These are phyloP conservation scores for Byssothecium circinans DNA, from an alignment of 2,329 filamentous ascomycete genomes.

Conservation along the genomic window DNA sequence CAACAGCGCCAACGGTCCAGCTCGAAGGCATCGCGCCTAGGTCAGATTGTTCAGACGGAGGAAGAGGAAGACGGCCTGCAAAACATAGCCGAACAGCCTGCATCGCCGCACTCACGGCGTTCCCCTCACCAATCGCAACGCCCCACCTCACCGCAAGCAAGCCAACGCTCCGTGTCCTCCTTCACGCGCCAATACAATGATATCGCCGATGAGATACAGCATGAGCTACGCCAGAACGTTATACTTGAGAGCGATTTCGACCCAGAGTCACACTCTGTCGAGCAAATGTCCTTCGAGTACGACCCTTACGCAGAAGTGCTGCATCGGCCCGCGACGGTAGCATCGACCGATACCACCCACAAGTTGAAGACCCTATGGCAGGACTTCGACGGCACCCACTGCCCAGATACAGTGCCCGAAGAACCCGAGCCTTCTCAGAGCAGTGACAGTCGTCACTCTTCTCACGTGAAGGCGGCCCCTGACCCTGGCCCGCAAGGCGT, in stretches of 20 bases:
- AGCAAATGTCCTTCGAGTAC: constrained; percentile 8
- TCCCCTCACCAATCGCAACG: constrained; percentile 9
- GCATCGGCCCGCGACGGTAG: constrained; percentile 54
- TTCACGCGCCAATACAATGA: constrained; percentile 43
- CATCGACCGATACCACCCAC: constrained; percentile 64
- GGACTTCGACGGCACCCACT: constrained; percentile 82
- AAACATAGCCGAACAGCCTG: constrained; percentile 7
- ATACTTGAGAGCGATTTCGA: constrained; percentile 15
- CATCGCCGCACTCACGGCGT: constrained; percentile 17
- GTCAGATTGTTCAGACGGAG: constrained; percentile 45
- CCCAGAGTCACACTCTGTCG: constrained; percentile 3
- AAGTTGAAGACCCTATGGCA: constrained; percentile 69
- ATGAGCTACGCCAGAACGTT: constrained; percentile 31
- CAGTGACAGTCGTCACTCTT: constrained; percentile 31
- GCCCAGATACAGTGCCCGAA: constrained; percentile 53
- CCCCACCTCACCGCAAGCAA: constrained; percentile 19
- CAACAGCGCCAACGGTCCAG: constrained; percentile 43
- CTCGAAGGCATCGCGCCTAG: constrained; percentile 46
- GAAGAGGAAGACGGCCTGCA: constrained; percentile 24
- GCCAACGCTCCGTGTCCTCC: constrained; percentile 37
- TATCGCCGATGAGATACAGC: constrained; percentile 38
- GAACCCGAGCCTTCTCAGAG: constrained; percentile 27
- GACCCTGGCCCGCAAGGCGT: constrained; percentile 22
- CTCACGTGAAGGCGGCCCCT: constrained; percentile 47
- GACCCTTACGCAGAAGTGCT: constrained; percentile 22